A percentile compares a stretch with the other conserved stretches of the same genome.
Evolutionary conservation across 805 yeast genomes (phyloP).

Genomic region (Candida andamanensis): DNA sequence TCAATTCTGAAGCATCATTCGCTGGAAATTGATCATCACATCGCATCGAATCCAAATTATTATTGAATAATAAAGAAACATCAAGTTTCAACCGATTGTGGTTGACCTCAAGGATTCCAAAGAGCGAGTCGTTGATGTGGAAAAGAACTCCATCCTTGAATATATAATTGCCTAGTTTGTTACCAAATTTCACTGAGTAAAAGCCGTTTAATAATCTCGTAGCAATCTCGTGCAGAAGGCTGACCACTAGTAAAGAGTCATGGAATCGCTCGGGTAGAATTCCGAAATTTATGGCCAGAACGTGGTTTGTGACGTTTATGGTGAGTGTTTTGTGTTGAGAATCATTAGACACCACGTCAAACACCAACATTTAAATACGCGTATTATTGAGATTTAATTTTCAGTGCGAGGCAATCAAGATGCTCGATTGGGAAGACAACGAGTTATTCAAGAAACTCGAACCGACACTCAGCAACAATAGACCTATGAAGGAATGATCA

Average conservation of each 20-base stretch:
- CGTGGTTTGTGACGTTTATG: constrained; percentile 1
- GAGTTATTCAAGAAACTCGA: no score
- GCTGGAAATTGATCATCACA: background rate
- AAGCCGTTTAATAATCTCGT: background rate
- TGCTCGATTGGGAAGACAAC: no score
- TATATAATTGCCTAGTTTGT: constrained; percentile 8
- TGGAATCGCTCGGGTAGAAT: constrained; percentile 6
- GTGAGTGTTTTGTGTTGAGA: no score
- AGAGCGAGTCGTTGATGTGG: constrained; percentile 2
- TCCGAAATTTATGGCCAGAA: constrained; percentile 6
- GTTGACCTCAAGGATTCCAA: constrained; percentile 10
- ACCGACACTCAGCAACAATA: no score
- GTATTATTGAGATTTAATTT: no score
- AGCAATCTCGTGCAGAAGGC: constrained; percentile 6
- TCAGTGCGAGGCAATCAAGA: no score
- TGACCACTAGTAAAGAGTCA: constrained; percentile 6
- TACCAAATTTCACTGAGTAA: constrained; percentile 8
- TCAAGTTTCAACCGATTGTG: constrained; percentile 3
- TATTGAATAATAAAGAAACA: background rate
- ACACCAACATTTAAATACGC: no score
- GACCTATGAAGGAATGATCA: no score
- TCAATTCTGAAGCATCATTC: background rate
- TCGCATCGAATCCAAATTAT: no score
- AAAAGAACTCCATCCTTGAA: constrained; percentile 11
- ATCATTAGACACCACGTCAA: no score